Base-by-base conservation (phyloP, 345 rosid species). In the Ceriops decandra region DNA sequence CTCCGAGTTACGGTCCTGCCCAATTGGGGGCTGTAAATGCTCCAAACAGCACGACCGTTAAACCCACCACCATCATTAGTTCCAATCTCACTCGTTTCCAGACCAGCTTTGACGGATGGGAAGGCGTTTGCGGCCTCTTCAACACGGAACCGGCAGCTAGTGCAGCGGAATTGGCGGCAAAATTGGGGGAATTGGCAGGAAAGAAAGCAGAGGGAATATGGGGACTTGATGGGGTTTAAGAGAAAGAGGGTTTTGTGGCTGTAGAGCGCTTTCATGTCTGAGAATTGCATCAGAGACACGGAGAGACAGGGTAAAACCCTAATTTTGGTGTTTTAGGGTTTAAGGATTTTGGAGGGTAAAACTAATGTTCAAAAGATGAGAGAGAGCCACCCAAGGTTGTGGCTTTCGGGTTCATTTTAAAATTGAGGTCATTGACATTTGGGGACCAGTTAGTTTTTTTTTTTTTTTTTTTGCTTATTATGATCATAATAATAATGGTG, bases 181-280 rank as follows among this genome's bases (percentile, higher is more conserved):
- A 49, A 67, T 33, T 33, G 6, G 36, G 36, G 80, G 64, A 77
- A 66, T 11, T 57, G 81, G 68, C 71, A 77, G 53, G 67, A 51
- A 69, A 49, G 72, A 52, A 69, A 28, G 7, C 35, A 59, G 27
- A 49, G 72, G 21, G 62, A 15, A 0, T 9, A 22, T 2, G 52
- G 32, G 60, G 27, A 26, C 71, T 33, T 70, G 52, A 54, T 5
- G 22, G 64, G 66, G 20, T 68, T 62, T 30, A 67, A 61, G 58
- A 31, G 62, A 36, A 82, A 27, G 24, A 71, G 33, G 31, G 30
- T 69, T 20, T 63, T 72, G 20, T 78, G 74, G 28, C 33, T 27
- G 57, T 52, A 60, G 60, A 79, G 54, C 27, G 68, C 62, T 72
- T 81, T 81, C 85, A 84, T 84, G 27, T 77, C 80, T 38, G 68